Base-by-base conservation (phyloP, 169 alveolate species). In the Plasmodium yoelii region DNA sequence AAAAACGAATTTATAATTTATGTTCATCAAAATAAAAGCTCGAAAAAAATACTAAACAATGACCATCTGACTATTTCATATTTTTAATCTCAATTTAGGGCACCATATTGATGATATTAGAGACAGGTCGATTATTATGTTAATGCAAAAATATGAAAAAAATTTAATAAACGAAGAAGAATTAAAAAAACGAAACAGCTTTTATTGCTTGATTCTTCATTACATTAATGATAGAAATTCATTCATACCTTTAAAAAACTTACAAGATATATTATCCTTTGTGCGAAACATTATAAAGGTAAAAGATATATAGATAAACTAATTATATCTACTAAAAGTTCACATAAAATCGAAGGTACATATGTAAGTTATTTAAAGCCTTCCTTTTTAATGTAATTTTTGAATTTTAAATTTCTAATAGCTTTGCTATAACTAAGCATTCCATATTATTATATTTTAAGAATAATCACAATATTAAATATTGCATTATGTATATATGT, bases 161-260 rank as follows among this genome's bases (percentile, higher is more conserved):
- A 55, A 28, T 19, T 39, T 80, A 80, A 80, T 80, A 19, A 55
- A 70, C 15, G 90, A 80, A 67, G 68, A 69, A 8, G 77, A 80
- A 47, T 65, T 80, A 26, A 80, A 80, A 71, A 80, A 80, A 67
- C 67, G 90, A 67, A 53, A 39, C 49, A 67, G 42, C 55, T 80
- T 80, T 67, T 80, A 67, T 67, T 59, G 68, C 57, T 26, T 80
- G n/a, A 80, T 80, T 26, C 90, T 80, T 60, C 90, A 61, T 10
- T 80, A 80, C 61, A 67, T 80, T 57, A 80, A 80, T 47, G 90
- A 80, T 57, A 80, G 90, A 80, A 80, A 80, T 39, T 55, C 84
- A 26, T 80, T 60, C 19, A 80, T 80, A 39, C 74, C 90, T 46
- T 44, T 80, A 39, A 80, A 80, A 80, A 42, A 24, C 9, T 60